Percentiles rank a stretch among this genome's conserved stretches.
These are phyloP conservation scores for Metarhizium guizhouense DNA, from an alignment of 2,329 filamentous ascomycete species.

Conservation along the genomic window DNA sequence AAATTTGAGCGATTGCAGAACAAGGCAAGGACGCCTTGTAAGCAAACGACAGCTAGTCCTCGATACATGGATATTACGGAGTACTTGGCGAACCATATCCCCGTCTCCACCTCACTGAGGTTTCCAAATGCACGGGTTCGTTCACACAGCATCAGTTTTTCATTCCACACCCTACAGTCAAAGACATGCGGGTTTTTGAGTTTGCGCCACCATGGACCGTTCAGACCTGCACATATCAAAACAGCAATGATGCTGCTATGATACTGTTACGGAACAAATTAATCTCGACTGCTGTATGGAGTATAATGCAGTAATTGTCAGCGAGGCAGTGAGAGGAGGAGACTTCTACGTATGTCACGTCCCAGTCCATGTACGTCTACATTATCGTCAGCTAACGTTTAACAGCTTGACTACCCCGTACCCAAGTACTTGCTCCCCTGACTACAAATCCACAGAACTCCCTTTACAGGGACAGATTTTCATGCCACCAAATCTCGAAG, in stretches of 20 bases:
- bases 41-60: background rate
- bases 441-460: too few relatives aligned
- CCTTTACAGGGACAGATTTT: too few relatives aligned
- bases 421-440: too few relatives aligned
- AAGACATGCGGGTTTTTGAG: background rate
- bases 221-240: background rate
- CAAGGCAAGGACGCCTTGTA: background rate
- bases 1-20: background rate
- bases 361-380: too few relatives aligned
- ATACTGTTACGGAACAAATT: too few relatives aligned
- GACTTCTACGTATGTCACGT: too few relatives aligned
- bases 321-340: too few relatives aligned
- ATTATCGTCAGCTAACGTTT: too few relatives aligned
- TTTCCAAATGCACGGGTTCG: background rate
- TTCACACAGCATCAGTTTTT: background rate
- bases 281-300: too few relatives aligned
- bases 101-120: background rate
- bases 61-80: background rate
- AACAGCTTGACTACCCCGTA: too few relatives aligned
- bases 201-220: constrained; percentile 3
- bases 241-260: background rate
- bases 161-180: background rate
- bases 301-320: too few relatives aligned
- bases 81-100: background rate
- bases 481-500: too few relatives aligned